These are phyloP conservation scores for Trichoderma sp. DNA, from an alignment of 2,329 filamentous ascomycete species.

Conservation along the genomic window DNA sequence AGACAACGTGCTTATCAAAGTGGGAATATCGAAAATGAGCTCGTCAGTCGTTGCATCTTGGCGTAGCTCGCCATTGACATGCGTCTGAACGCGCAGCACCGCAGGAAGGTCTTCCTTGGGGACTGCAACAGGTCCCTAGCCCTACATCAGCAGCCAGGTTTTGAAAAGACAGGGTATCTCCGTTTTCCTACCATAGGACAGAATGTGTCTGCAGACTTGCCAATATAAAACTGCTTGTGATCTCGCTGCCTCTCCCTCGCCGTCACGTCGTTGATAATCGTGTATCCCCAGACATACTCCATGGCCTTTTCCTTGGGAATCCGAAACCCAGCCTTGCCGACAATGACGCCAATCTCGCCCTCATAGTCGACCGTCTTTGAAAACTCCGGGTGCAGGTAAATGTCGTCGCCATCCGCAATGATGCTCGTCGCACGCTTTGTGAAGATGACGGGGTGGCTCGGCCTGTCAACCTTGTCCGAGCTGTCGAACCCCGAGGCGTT, in stretches of 20 bases:
- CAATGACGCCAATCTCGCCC: slow-evolving; percentile 21
- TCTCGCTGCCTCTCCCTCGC: slow-evolving; percentile 18
- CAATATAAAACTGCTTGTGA: slow-evolving; percentile 18
- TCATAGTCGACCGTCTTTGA: slow-evolving; percentile 17
- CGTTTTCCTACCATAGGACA: slow-evolving; percentile 10
- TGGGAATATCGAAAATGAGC: slow-evolving; percentile 20
- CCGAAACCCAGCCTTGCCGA: slow-evolving; percentile 19
- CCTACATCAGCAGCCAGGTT: background rate
- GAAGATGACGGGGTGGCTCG: slow-evolving; percentile 21
- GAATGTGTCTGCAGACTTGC: slow-evolving; percentile 23
- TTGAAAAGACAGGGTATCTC: background rate
- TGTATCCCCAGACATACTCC: slow-evolving; percentile 24
- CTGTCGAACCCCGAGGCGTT: slow-evolving; percentile 19
- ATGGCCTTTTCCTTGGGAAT: slow-evolving; percentile 17
- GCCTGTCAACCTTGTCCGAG: slow-evolving; percentile 19
- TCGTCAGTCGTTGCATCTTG: slow-evolving; percentile 20
- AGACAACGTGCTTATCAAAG: slow-evolving; percentile 12
- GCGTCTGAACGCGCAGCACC: slow-evolving; percentile 16
- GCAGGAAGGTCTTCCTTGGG: slow-evolving; percentile 16
- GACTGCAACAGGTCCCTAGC: slow-evolving; percentile 1
- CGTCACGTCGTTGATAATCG: slow-evolving; percentile 23
- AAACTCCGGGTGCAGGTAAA: slow-evolving; percentile 13
- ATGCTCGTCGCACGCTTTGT: slow-evolving; percentile 22
- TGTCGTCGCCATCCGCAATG: slow-evolving; percentile 12
- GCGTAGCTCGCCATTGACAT: slow-evolving; percentile 21